A percentile compares a stretch with the other conserved stretches of the same genome.
Evolutionary conservation across 225 moss, liverwort and hornwort species (phyloP).

Genomic region (Lunularia cruciata): DNA sequence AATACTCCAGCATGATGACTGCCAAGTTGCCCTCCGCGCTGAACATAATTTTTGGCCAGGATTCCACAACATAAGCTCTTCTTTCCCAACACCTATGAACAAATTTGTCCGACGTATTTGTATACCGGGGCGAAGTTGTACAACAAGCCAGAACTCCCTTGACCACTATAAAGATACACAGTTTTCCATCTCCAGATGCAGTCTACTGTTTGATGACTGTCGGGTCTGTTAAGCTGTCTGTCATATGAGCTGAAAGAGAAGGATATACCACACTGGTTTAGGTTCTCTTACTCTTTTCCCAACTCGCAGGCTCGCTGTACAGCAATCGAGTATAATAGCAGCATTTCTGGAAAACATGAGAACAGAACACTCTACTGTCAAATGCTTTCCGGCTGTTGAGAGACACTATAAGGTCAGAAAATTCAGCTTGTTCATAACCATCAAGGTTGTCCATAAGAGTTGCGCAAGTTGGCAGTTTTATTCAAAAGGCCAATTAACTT

Average conservation of each 20-base stretch:
- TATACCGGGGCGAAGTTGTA: constrained; percentile 5
- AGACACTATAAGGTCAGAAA: no score
- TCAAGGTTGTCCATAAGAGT: background rate
- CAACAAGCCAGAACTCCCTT: background rate
- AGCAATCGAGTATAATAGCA: constrained; percentile 86
- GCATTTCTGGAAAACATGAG: constrained; percentile 68
- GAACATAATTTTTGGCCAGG: constrained; percentile 29
- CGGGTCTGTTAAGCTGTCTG: background rate
- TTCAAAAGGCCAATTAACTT: constrained; percentile 26
- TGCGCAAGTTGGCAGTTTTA: background rate
- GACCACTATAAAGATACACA: background rate
- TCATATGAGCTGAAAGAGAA: background rate
- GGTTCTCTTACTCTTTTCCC: constrained; percentile 68
- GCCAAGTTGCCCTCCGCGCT: constrained; percentile 82
- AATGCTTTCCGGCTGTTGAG: no score
- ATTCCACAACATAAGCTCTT: constrained; percentile 26
- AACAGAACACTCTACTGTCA: background rate
- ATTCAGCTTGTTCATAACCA: background rate
- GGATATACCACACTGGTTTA: background rate
- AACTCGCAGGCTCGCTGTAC: constrained; percentile 89
- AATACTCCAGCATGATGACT: constrained; percentile 93
- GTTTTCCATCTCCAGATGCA: background rate
- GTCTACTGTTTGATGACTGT: background rate
- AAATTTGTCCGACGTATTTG: constrained; percentile 19
- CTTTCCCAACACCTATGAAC: constrained; percentile 25